Evolutionary conservation across 2,329 filamentous ascomycete species (phyloP).

Genomic region (Tympanopsis confertula): DNA sequence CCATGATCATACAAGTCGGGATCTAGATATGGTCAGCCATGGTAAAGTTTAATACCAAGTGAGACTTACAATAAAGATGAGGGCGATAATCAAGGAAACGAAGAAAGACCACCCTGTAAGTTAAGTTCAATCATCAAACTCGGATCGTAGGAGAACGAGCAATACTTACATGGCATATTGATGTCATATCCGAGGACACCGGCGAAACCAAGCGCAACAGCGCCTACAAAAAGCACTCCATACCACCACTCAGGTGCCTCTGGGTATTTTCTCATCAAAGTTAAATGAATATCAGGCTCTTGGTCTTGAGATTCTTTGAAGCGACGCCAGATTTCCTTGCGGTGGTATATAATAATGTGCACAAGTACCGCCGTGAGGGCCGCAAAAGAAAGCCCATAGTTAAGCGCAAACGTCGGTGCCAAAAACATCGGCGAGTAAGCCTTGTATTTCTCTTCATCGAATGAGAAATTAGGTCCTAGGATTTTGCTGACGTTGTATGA

Average conservation of each 20-base stretch:
- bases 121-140: too few species aligned
- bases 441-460: constrained; percentile 49
- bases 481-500: constrained; percentile 50
- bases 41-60: constrained; percentile 8
- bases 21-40: constrained; percentile 6
- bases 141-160: too few species aligned
- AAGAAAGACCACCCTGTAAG: too few species aligned
- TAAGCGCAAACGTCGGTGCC: constrained; percentile 46
- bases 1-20: constrained; percentile 9
- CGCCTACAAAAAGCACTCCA: background rate
- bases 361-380: constrained; percentile 49
- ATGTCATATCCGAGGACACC: constrained; percentile 6
- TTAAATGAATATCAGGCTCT: background rate
- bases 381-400: constrained; percentile 57
- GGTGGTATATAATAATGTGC: constrained; percentile 43
- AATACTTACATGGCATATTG: too few species aligned
- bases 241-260: constrained; percentile 2
- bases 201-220: constrained; percentile 2
- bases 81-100: too few species aligned
- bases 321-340: constrained; percentile 32
- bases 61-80: too few species aligned
- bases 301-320: background rate
- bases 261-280: constrained; percentile 1
- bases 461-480: constrained; percentile 38
- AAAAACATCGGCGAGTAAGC: constrained; percentile 56